phyloP scores from a whole-genome alignment of 1,284 basidiomycete genomes.

The Coriolopsis trogii region DNA sequence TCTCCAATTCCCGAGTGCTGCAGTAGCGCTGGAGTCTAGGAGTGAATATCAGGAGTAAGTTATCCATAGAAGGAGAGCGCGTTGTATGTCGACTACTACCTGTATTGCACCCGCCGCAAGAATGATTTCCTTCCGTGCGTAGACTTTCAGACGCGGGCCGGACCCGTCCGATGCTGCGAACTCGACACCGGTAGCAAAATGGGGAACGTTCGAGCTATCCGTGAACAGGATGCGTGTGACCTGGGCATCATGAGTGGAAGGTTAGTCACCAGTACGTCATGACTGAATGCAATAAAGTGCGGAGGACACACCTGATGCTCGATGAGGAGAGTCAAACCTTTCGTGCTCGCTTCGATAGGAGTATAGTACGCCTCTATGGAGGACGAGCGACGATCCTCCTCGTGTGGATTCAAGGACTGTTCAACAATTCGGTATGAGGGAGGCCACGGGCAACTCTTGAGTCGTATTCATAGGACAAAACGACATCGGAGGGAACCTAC shows the following conservation, averaged over 20 bases:
- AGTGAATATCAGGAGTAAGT: too few species aligned
- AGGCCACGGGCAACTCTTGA: too few species aligned
- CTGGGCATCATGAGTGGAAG: not conserved
- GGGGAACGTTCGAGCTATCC: conserved; percentile 37
- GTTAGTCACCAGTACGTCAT: too few species aligned
- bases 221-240: conserved; percentile 61
- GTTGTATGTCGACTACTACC: too few species aligned
- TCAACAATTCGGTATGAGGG: too few species aligned
- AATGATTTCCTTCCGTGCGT: conserved; percentile 57
- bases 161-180: conserved; percentile 40
- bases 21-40: conserved; percentile 43
- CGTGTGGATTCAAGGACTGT: conserved; percentile 38
- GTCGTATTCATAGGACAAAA: too few species aligned
- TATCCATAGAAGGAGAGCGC: too few species aligned
- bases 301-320: conserved; percentile 21
- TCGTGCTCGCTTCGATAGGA: conserved; percentile 37
- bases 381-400: conserved; percentile 38
- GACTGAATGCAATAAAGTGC: too few species aligned
- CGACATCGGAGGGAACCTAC: conserved; percentile 37
- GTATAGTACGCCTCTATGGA: conserved; percentile 46
- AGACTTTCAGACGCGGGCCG: conserved; percentile 31
- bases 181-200: conserved; percentile 56
- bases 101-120: conserved; percentile 48
- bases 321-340: conserved; percentile 41
- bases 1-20: conserved; percentile 51